Conservation (phyloP, 2,329 filamentous ascomycete genomes). For the Orbilia ellipsospora region DNA sequence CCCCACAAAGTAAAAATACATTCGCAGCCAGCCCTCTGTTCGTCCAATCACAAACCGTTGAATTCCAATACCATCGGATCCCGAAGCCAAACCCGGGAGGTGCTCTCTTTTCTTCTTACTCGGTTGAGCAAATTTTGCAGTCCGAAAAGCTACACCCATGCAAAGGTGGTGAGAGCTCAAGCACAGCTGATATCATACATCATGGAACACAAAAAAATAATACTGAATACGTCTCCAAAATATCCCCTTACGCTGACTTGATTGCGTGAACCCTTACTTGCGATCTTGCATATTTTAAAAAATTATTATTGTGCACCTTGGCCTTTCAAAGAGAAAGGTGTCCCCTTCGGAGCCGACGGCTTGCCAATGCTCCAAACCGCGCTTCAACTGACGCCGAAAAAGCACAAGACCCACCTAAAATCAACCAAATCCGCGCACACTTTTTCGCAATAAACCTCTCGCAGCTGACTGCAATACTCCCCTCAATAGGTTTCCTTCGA, state of each 20-base stretch:
- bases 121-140: no score
- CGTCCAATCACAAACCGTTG: slow-evolving; percentile 29
- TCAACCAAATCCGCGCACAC: slow-evolving; percentile 12
- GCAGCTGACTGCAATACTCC: not conserved
- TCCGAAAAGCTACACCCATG: no score
- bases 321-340: not conserved
- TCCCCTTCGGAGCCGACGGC: slow-evolving; percentile 28
- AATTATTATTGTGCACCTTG: not conserved
- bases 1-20: slow-evolving; percentile 1
- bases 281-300: no score
- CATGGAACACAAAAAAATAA: no score
- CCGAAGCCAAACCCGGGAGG: slow-evolving; percentile 9
- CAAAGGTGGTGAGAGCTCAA: no score
- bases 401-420: not conserved
- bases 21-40: not conserved
- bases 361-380: not conserved
- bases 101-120: no score
- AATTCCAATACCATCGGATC: slow-evolving; percentile 38
- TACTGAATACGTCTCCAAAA: no score
- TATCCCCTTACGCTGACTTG: no score
- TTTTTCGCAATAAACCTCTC: not conserved
- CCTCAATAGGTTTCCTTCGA: not conserved
- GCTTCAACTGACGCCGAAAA: slow-evolving; percentile 11
- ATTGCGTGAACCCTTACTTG: no score
- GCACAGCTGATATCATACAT: no score